These are phyloP conservation scores for Fusarium illudens DNA, from an alignment of 2,329 filamentous ascomycete genomes.

Conservation along the genomic window DNA sequence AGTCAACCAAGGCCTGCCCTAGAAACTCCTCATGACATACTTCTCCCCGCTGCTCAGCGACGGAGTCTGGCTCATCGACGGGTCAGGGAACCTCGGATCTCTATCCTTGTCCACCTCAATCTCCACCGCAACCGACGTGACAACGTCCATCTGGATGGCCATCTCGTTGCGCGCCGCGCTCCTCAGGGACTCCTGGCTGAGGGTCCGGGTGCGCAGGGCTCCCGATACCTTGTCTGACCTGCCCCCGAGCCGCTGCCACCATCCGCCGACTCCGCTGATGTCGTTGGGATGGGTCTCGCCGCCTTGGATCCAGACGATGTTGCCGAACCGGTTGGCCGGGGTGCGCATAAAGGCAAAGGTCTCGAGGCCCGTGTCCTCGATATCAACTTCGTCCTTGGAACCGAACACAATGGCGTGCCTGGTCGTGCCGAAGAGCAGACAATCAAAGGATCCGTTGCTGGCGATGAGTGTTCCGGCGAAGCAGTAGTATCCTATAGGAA, in stretches of 20 bases:
- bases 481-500: conserved; percentile 64
- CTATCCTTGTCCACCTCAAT: conserved; percentile 40
- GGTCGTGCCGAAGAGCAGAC: conserved; percentile 60
- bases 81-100: conserved; percentile 32
- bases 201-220: conserved; percentile 12
- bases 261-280: conserved; percentile 31
- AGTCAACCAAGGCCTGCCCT: background rate
- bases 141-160: conserved; percentile 54
- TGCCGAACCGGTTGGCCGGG: conserved; percentile 49
- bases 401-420: conserved; percentile 60
- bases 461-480: conserved; percentile 66
- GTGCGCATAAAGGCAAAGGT: conserved; percentile 62
- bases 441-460: conserved; percentile 63
- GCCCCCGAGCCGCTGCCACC: conserved; percentile 37
- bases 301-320: conserved; percentile 49
- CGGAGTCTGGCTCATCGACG: conserved; percentile 30
- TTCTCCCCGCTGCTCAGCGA: conserved; percentile 36
- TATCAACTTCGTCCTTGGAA: conserved; percentile 44
- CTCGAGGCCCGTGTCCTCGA: conserved; percentile 57
- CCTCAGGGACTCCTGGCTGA: conserved; percentile 44
- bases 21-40: conserved; percentile 6
- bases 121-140: conserved; percentile 52
- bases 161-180: conserved; percentile 32
- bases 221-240: conserved; percentile 1
- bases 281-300: conserved; percentile 21